Evolutionary conservation across 768 basidiomycete genomes (phyloP).

Genomic region (Tricholoma flavovirens): DNA sequence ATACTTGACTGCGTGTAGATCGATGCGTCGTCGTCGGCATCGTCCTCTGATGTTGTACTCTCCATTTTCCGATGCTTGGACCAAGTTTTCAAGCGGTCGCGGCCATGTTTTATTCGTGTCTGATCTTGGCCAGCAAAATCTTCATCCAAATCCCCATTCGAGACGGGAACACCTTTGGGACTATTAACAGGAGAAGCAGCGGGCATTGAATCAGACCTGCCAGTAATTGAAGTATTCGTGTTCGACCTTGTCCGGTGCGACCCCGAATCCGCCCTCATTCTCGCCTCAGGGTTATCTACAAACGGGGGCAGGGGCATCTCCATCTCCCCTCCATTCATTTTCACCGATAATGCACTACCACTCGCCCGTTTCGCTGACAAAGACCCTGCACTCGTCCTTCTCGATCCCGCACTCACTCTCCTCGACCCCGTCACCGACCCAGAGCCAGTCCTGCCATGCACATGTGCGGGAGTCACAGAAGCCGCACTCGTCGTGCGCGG

Average conservation of each 20-base stretch:
- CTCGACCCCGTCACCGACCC: not conserved
- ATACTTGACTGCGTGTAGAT: constrained; percentile 31
- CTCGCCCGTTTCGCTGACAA: not conserved
- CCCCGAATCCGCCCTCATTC: constrained; percentile 4
- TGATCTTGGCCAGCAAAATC: not conserved
- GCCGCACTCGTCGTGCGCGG: constrained; percentile 16
- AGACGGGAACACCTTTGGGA: not conserved
- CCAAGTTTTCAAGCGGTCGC: too few species aligned
- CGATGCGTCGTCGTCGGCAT: constrained; percentile 27
- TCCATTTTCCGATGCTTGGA: constrained; percentile 5
- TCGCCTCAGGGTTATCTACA: constrained; percentile 10
- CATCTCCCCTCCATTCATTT: not conserved
- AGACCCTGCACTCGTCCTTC: not conserved
- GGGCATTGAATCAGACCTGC: not conserved
- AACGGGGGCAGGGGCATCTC: constrained; percentile 5
- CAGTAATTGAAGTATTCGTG: not conserved
- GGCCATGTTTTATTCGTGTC: not conserved
- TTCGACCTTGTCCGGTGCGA: not conserved
- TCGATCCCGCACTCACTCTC: not conserved
- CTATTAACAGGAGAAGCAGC: not conserved
- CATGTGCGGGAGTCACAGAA: constrained; percentile 1
- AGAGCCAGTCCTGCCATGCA: not conserved
- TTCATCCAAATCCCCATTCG: not conserved
- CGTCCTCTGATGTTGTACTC: constrained; percentile 13
- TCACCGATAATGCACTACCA: not conserved